These are phyloP conservation scores for Hyaloscypha variabilis DNA, from an alignment of 495 filamentous ascomycete genomes.

Conservation along the genomic window DNA sequence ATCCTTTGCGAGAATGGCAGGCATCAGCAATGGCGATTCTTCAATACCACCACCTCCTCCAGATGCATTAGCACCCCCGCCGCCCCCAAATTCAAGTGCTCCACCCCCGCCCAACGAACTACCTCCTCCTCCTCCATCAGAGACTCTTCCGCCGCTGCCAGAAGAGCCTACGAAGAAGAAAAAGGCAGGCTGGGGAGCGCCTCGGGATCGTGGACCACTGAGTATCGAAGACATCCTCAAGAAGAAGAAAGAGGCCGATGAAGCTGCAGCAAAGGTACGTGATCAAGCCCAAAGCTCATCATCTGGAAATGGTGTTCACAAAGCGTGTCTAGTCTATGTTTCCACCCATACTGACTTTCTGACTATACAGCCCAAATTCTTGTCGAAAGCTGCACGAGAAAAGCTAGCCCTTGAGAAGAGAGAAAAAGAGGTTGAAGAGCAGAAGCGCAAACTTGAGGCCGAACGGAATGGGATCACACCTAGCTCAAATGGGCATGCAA, in stretches of 20 bases:
- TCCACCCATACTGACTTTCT: conserved; percentile 28
- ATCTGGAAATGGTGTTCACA: conserved; percentile 27
- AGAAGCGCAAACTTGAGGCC: conserved; percentile 56
- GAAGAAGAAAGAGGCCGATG: conserved; percentile 80
- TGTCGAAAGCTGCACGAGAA: conserved; percentile 89
- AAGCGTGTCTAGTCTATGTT: conserved; percentile 32
- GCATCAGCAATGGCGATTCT: conserved; percentile 21
- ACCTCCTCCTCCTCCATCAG: conserved; percentile 55
- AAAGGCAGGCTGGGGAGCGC: conserved; percentile 57
- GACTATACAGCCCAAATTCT: conserved; percentile 77
- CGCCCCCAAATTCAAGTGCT: conserved; percentile 51
- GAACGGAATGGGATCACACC: conserved; percentile 34
- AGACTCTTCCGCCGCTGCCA: conserved; percentile 40
- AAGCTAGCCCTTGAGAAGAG: conserved; percentile 83
- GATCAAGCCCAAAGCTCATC: neutral
- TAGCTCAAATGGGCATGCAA: conserved; percentile 23
- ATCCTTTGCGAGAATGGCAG: conserved; percentile 19
- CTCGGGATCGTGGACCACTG: conserved; percentile 53
- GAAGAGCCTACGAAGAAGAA: conserved; percentile 48
- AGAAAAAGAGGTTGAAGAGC: conserved; percentile 79
- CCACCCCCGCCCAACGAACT: conserved; percentile 58
- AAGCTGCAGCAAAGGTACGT: conserved; percentile 71
- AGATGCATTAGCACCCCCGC: conserved; percentile 52
- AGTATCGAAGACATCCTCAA: conserved; percentile 77
- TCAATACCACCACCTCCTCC: conserved; percentile 34